A percentile compares a stretch with the other conserved stretches of the same genome.
Conservation (phyloP, 441 rosid genomes). For the Flueggea neowawraea region DNA sequence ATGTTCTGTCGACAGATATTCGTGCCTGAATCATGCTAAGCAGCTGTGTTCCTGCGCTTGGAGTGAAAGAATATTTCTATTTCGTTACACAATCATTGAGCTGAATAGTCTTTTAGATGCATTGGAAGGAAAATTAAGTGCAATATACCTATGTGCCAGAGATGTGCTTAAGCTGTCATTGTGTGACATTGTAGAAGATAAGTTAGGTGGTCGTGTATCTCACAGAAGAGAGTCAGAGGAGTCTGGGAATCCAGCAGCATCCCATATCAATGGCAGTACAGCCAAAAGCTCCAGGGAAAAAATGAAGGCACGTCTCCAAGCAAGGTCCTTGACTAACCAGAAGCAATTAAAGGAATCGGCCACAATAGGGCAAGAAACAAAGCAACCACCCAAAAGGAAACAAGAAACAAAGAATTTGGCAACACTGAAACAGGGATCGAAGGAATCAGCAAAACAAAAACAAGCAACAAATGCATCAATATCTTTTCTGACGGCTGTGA, state of each 20-base stretch:
- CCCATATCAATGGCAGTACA: slow-evolving; percentile 11
- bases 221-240: slow-evolving; percentile 17
- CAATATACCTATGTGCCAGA: slow-evolving; percentile 52
- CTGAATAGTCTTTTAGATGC: slow-evolving; percentile 58
- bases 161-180: slow-evolving; percentile 41
- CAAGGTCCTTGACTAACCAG: slow-evolving; percentile 7
- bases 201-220: not conserved
- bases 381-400: not conserved
- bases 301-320: slow-evolving; percentile 26
- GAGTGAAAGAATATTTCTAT: slow-evolving; percentile 46
- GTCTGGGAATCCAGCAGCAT: not conserved
- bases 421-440: not conserved
- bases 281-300: slow-evolving; percentile 30
- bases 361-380: not conserved
- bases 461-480: too few species aligned
- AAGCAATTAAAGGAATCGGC: slow-evolving; percentile 11
- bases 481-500: too few species aligned
- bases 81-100: slow-evolving; percentile 45
- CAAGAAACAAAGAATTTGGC: not conserved
- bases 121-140: slow-evolving; percentile 54
- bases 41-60: slow-evolving; percentile 66
- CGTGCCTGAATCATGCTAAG: slow-evolving; percentile 61
- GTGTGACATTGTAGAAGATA: slow-evolving; percentile 17
- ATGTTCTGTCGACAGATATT: slow-evolving; percentile 52
- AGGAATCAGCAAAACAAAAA: too few species aligned